Conservation (phyloP, 192 early-diverging fungal species). For the Coemansia sp. region DNA sequence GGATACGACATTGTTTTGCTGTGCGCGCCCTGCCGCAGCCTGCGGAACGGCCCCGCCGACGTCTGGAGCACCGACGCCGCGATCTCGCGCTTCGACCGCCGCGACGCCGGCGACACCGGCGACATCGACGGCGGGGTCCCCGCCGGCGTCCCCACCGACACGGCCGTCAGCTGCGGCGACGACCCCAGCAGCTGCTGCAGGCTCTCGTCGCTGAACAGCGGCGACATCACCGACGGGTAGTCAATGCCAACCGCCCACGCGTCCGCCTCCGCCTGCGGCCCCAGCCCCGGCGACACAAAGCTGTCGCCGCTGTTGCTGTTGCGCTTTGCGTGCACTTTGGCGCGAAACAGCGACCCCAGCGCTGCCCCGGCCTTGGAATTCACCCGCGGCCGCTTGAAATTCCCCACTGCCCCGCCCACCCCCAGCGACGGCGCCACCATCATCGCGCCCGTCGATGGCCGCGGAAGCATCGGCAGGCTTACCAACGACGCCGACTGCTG, state of each 20-base stretch:
- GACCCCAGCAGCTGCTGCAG: conserved; percentile 47
- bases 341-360: conserved; percentile 45
- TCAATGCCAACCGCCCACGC: conserved; percentile 41
- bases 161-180: conserved; percentile 22
- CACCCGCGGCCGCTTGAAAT: conserved; percentile 36
- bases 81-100: conserved; percentile 41
- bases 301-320: conserved; percentile 37
- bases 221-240: conserved; percentile 33
- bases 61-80: conserved; percentile 46
- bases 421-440: conserved; percentile 22
- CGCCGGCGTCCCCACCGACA: neutral
- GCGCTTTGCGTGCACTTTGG: conserved; percentile 33
- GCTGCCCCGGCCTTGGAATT: conserved; percentile 37
- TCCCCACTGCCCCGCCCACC: conserved; percentile 6
- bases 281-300: conserved; percentile 29
- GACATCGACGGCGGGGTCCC: conserved; percentile 17
- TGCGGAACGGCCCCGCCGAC: conserved; percentile 43
- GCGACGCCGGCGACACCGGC: conserved; percentile 22
- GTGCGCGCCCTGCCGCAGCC: conserved; percentile 28
- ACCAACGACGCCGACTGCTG: conserved; percentile 50
- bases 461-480: conserved; percentile 49
- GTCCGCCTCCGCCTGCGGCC: conserved; percentile 14
- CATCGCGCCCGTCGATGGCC: conserved; percentile 37
- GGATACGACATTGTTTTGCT: conserved; percentile 47
- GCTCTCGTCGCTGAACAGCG: conserved; percentile 47